Evolutionary conservation across 2,329 filamentous ascomycete genomes (phyloP), one percentile per base, ranked within the genome.

Genomic region (Fusarium buxicola): DNA sequence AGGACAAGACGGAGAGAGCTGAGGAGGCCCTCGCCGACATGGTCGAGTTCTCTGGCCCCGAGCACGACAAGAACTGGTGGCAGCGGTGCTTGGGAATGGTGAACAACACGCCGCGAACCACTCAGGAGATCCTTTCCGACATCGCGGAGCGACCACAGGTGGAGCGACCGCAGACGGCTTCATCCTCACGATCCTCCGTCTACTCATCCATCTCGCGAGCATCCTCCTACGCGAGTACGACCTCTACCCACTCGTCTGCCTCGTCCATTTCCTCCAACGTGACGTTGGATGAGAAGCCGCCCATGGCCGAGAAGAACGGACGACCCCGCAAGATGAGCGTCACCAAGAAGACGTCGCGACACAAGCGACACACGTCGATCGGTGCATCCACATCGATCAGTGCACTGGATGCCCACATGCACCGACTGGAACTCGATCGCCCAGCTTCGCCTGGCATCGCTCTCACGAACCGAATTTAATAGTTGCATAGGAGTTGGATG

Each of bases 261-360:
- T 72, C 70, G 0, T 72, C 69, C 35, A 60, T 71, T 49, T 72
- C 69, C 0, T 71, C 69, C 2, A 55, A 57, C 2, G 34, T 48
- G 5, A 52, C 56, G 0, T 36, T 48, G n/a, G 69, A 71, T 16
- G 63, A 66, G 7, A 70, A 69, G 63, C 57, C 58, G 16, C 40
- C 54, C 28, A 60, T 55, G 7, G 40, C 57, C 9, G 68, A 71
- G 36, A 69, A 72, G 57, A 68, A 63, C 27, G 59, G 40, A 0
- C 70, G 70, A 3, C 65, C 70, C 11, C 68, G 70, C 39, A 72
- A 72, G 69, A 72, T 72, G 70, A 72, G 70, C 64, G 39, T 70
- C 18, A 71, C 70, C 36, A 60, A 60, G 48, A 70, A 68, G 49
- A 51, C 63, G 5, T 55, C 65, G 11, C 55, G 68, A 5, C 70